Evolutionary conservation across 345 rosid genomes (phyloP).

Genomic region (Eucalyptus guilfoylei): DNA sequence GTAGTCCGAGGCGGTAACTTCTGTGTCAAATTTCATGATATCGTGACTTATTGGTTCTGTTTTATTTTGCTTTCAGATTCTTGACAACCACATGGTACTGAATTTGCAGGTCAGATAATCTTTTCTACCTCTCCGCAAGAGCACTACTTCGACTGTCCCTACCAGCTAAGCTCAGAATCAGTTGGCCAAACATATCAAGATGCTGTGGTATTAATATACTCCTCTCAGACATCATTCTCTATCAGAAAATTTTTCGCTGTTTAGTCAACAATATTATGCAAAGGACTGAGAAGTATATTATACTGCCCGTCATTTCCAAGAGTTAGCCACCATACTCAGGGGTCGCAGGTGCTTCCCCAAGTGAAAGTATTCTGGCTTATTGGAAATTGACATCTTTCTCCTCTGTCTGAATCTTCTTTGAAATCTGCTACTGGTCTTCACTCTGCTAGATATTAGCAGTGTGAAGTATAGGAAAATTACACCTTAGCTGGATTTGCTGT

Average conservation of each 20-base stretch:
- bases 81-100: neutral
- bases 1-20: constrained; percentile 56
- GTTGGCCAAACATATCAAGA: constrained; percentile 73
- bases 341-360: neutral
- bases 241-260: neutral
- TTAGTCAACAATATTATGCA: neutral
- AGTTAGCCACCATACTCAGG: neutral
- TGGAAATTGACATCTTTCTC: neutral
- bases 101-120: constrained; percentile 43
- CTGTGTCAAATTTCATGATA: neutral
- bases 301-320: neutral
- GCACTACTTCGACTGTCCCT: constrained; percentile 86
- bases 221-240: neutral
- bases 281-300: neutral
- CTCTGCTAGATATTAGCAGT: neutral
- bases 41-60: neutral
- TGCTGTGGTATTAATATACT: constrained; percentile 44
- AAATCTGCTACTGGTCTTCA: neutral
- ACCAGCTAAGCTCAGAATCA: constrained; percentile 73
- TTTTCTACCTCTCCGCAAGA: constrained; percentile 76
- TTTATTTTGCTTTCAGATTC: neutral
- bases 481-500: neutral
- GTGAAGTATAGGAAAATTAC: neutral
- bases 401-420: neutral
- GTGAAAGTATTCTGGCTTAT: neutral